Conservation (phyloP, 192 early-diverging fungal species). For the Backusella sp. region DNA sequence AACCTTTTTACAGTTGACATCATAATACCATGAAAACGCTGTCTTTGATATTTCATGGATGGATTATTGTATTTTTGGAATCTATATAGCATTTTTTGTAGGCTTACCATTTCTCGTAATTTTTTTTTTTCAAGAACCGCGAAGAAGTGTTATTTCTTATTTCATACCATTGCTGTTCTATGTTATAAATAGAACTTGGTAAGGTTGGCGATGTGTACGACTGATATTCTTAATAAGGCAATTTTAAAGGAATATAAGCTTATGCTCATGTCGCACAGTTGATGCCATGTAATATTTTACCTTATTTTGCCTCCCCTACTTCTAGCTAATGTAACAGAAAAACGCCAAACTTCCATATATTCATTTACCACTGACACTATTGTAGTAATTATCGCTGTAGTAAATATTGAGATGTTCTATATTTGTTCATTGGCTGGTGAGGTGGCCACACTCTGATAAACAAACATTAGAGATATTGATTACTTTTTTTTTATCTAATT, state of each 20-base stretch:
- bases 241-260: background rate
- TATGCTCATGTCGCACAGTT: background rate
- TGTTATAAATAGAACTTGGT: background rate
- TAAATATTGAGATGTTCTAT: background rate
- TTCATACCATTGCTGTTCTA: background rate
- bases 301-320: background rate
- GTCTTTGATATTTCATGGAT: conserved; percentile 1
- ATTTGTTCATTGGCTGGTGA: background rate
- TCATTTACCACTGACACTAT: background rate
- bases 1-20: too few relatives aligned
- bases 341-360: background rate
- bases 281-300: background rate
- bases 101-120: conserved; percentile 9
- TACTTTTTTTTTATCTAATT: background rate
- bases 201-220: background rate
- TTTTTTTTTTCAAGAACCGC: background rate
- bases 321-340: background rate
- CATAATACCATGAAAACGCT: too few relatives aligned
- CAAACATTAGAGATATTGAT: background rate
- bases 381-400: background rate
- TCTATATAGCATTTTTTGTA: conserved; percentile 16
- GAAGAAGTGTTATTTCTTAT: background rate
- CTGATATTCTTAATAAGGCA: background rate
- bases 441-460: background rate
- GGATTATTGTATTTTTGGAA: background rate